Percentiles rank a stretch among this genome's conserved stretches.
These are phyloP conservation scores for Aspergillus texensis DNA, from an alignment of 2,329 filamentous ascomycete species.

Conservation along the genomic window DNA sequence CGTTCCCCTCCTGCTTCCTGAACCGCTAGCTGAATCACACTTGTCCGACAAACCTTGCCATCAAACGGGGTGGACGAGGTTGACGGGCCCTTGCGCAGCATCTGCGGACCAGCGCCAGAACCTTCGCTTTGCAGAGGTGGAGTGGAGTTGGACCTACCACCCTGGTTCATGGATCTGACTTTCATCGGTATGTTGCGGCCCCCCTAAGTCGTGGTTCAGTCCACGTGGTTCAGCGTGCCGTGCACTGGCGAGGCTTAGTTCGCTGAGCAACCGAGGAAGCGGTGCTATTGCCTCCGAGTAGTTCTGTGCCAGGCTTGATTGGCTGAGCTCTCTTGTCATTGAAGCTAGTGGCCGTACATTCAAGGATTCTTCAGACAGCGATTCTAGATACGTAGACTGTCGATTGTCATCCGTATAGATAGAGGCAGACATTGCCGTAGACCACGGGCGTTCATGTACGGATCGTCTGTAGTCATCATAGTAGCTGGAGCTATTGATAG, in stretches of 20 bases:
- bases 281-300: constrained; percentile 41
- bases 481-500: constrained; percentile 35
- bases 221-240: constrained; percentile 27
- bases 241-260: constrained; percentile 33
- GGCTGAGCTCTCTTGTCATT: constrained; percentile 32
- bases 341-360: constrained; percentile 23
- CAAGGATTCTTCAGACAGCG: constrained; percentile 30
- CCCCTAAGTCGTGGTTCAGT: constrained; percentile 17
- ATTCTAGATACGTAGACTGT: constrained; percentile 33
- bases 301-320: constrained; percentile 40
- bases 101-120: not conserved
- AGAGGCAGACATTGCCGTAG: constrained; percentile 37
- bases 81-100: constrained; percentile 22
- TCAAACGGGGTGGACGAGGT: constrained; percentile 19
- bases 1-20: constrained; percentile 20
- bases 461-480: constrained; percentile 35
- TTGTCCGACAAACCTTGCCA: constrained; percentile 22
- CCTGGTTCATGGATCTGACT: constrained; percentile 18
- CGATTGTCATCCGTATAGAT: constrained; percentile 40
- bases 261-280: constrained; percentile 41
- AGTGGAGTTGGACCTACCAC: constrained; percentile 26
- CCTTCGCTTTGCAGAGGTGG: constrained; percentile 17
- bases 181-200: constrained; percentile 26
- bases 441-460: constrained; percentile 35
- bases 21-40: constrained; percentile 24